phyloP scores from a whole-genome alignment of 164 flowering plant genomes.

The Stephania yunnanensis region DNA sequence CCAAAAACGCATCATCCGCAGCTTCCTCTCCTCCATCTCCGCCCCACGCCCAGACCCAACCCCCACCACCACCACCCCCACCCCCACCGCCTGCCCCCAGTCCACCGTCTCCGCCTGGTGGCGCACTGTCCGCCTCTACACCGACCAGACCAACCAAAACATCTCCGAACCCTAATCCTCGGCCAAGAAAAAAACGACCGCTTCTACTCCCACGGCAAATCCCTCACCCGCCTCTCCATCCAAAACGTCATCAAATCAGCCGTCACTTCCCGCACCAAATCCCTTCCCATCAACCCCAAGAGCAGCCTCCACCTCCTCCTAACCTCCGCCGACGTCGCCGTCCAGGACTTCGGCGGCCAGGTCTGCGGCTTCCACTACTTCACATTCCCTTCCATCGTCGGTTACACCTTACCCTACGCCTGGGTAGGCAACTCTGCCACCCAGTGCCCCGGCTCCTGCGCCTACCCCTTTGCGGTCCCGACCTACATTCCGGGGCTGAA shows the following conservation, averaged over 20 bases:
- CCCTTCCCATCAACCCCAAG: slow-evolving; percentile 62
- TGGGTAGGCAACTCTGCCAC: slow-evolving; percentile 89
- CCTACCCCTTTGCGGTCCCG: slow-evolving; percentile 77
- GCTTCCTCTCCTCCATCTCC: slow-evolving; percentile 64
- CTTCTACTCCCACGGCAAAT: slow-evolving; percentile 78
- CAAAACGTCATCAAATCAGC: slow-evolving; percentile 75
- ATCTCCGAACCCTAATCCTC: slow-evolving; percentile 47
- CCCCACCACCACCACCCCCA: slow-evolving; percentile 29
- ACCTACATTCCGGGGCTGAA: slow-evolving; percentile 55
- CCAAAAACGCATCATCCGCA: slow-evolving; percentile 64
- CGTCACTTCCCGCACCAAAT: slow-evolving; percentile 51
- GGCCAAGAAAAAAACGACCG: slow-evolving; percentile 83
- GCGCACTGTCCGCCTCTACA: slow-evolving; percentile 67
- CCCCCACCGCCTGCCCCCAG: too few species aligned
- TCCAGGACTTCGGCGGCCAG: slow-evolving; percentile 75
- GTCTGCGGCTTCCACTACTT: slow-evolving; percentile 95
- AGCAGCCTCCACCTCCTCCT: slow-evolving; percentile 69
- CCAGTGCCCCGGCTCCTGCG: slow-evolving; percentile 72
- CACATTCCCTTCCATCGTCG: slow-evolving; percentile 84
- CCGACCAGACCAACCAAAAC: slow-evolving; percentile 87
- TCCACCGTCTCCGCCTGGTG: slow-evolving; percentile 90
- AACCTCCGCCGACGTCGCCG: slow-evolving; percentile 71
- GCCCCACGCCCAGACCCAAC: slow-evolving; percentile 21
- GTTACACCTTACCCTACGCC: slow-evolving; percentile 80
- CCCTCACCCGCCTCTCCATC: slow-evolving; percentile 70